These are phyloP conservation scores for Melampsora americana DNA, from an alignment of 1,284 basidiomycete species.

Conservation along the genomic window DNA sequence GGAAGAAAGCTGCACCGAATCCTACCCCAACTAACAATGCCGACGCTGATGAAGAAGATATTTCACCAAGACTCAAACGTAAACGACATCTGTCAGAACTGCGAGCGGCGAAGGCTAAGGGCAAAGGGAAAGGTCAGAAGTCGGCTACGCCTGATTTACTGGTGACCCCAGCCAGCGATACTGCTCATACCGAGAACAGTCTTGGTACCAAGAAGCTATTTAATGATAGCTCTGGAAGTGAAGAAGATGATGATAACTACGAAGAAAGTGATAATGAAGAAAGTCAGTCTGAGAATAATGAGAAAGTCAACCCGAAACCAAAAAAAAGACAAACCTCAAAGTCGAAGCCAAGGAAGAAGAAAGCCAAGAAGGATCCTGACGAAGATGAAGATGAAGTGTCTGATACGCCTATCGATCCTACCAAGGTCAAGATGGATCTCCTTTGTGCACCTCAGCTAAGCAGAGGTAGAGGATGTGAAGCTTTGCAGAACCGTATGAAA, in stretches of 20 bases:
- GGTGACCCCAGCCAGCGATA: too few species aligned
- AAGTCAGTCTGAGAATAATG: neutral
- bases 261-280: conserved; percentile 1
- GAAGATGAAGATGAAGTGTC: conserved; percentile 6
- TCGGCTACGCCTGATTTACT: neutral
- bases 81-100: conserved; percentile 24
- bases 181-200: neutral
- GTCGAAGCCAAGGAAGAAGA: neutral
- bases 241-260: neutral
- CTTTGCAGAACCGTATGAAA: conserved; percentile 26
- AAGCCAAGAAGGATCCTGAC: neutral
- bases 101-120: conserved; percentile 9
- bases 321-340: neutral
- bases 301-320: neutral
- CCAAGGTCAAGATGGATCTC: conserved; percentile 69
- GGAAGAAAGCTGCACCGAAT: neutral
- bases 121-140: neutral
- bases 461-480: conserved; percentile 53
- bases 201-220: neutral
- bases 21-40: neutral
- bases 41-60: conserved; percentile 9
- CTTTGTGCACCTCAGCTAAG: conserved; percentile 70
- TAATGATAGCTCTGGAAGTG: neutral
- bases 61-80: conserved; percentile 14
- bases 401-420: conserved; percentile 66